Evolutionary conservation across 2,329 filamentous ascomycete genomes (phyloP), one percentile per base, ranked within the genome.

Genomic region (Didymella lethalis): DNA sequence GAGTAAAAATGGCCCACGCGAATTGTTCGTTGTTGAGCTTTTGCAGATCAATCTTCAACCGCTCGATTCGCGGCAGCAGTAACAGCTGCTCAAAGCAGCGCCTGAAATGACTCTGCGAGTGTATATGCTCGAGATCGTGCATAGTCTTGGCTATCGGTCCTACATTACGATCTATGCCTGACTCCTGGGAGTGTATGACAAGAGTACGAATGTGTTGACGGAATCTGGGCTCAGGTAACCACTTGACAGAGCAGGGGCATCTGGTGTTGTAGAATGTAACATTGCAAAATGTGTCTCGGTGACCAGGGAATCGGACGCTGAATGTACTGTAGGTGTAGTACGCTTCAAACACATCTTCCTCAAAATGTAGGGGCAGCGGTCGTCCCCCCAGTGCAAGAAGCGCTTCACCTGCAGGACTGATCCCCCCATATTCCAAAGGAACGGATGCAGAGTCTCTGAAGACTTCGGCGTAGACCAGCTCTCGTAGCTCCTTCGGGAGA

Each of bases 401-500:
- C 31, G 44, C 32, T n/a, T 47, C 23, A 2, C 26, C 38, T 23
- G 54, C 43, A 11, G 50, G 14, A 18, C 52, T 45, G 7, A 48
- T 49, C 3, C 34, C 26, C 6, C 38, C 18, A 12, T 56, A 4
- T 4, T 38, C 38, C 40, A 68, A 18, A 2, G 48, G 18, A 5
- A 64, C 50, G 2, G 63, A 58, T 1, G 16, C 7, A 6, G 51
- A 28, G 25, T 55, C 29, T 10, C 16, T 16, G 32, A 61, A 48
- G 7, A 66, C 12, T 23, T 64, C 34, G 14, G 52, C 48, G 43
- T 67, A 70, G 26, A 70, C 57, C 18, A 63, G 11, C 46, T 70
- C 65, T 12, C 67, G 63, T 11, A 70, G 43, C 45, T 70, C 65
- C 11, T 64, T 56, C 1, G 67, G 67, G 2, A 70, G 60, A 16